A percentile compares a stretch with the other conserved stretches of the same genome.
These are phyloP conservation scores for Jimgerdemannia flammicorona DNA, from an alignment of 192 early-diverging fungal genomes.

Conservation along the genomic window DNA sequence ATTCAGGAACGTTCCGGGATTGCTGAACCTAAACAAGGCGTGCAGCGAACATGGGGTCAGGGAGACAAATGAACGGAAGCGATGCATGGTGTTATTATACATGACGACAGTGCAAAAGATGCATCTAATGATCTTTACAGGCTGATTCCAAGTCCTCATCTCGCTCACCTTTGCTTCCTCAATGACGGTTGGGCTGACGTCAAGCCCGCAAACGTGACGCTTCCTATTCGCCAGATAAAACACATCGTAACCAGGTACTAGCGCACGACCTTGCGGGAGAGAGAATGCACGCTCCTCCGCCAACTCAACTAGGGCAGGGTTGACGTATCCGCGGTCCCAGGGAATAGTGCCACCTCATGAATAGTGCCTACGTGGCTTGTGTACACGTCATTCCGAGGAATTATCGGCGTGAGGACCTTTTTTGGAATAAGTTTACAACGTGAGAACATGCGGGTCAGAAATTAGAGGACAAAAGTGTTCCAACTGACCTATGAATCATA, in stretches of 20 bases:
- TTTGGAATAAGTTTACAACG: no score
- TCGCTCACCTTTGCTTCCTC: constrained; percentile 39
- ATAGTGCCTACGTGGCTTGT: no score
- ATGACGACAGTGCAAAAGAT: neutral
- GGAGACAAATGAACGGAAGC: no score
- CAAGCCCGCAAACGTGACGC: constrained; percentile 63
- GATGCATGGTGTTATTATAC: no score
- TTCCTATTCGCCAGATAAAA: constrained; percentile 60
- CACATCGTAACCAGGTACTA: constrained; percentile 77
- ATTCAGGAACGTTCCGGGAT: neutral
- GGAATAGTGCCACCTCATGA: constrained; percentile 33
- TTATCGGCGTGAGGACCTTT: no score
- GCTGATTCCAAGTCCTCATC: constrained; percentile 17
- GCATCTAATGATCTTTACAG: neutral
- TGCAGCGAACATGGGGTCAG: no score
- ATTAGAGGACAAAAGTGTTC: no score
- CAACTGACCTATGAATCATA: no score
- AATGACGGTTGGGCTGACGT: constrained; percentile 64
- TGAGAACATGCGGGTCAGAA: no score
- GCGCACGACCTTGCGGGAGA: constrained; percentile 43
- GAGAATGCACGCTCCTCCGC: constrained; percentile 26
- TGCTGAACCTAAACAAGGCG: constrained; percentile 5
- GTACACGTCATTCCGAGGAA: no score
- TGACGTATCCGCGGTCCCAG: constrained; percentile 44
- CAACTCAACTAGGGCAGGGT: constrained; percentile 46